phyloP scores from a whole-genome alignment of 495 filamentous ascomycete genomes.

The Xylaria scruposa region DNA sequence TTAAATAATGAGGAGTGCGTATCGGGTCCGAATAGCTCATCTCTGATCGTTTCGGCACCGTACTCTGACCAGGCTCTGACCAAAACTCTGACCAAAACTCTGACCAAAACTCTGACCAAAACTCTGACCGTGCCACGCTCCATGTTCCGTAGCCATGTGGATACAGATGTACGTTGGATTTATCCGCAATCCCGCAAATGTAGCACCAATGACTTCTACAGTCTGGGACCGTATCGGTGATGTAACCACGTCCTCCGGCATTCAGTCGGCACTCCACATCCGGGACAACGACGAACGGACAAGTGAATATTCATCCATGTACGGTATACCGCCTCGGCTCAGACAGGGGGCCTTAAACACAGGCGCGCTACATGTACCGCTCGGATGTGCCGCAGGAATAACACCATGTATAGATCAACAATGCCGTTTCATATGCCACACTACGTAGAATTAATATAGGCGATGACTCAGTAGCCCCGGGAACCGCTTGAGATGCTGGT shows the following conservation, averaged over 20 bases:
- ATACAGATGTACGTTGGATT: conserved; percentile 2
- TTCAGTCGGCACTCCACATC: conserved; percentile 39
- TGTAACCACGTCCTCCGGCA: conserved; percentile 42
- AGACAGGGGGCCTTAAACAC: neutral
- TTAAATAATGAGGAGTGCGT: neutral
- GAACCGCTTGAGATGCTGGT: conserved; percentile 2
- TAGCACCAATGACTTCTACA: neutral
- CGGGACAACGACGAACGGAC: conserved; percentile 40
- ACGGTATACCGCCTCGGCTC: neutral
- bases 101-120: neutral
- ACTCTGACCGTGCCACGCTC: neutral
- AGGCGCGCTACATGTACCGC: neutral
- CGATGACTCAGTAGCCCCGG: neutral
- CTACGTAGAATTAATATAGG: neutral
- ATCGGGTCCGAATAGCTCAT: neutral
- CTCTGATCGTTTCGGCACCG: neutral
- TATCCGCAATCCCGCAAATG: neutral
- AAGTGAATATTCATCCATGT: neutral
- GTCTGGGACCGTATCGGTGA: conserved; percentile 30
- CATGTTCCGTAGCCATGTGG: neutral
- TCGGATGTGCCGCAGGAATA: neutral
- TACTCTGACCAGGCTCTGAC: neutral
- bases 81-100: too few species aligned
- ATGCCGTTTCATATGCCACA: neutral
- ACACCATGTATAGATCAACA: conserved; percentile 8